Base-by-base conservation (phyloP, 208 protist species). In the Crithidia sp. region DNA sequence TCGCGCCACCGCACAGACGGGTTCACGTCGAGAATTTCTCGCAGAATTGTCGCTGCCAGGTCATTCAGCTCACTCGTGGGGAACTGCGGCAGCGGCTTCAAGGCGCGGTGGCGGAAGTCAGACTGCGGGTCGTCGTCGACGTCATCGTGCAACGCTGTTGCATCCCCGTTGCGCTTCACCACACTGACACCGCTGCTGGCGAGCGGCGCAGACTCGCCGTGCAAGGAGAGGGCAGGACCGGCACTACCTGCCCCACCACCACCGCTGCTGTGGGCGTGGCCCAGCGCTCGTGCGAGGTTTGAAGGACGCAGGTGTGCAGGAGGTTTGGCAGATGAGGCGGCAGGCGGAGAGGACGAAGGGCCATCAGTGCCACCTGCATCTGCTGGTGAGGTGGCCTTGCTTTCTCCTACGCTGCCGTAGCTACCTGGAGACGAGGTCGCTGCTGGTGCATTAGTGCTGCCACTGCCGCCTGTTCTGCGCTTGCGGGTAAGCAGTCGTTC, bases 21-120 rank as follows among this genome's bases (percentile, higher is more conserved):
- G 71, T 95, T 91, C n/a, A 87, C 85, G 62, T 96, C 91, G 14
- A 97, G 80, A 28, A 97, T 96, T 39, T 97, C 93, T 8, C 91
- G 89, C 74, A 90, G 77, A 54, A 97, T 94, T 5, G 76, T 89
- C 43, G 82, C 82, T 14, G 91, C 91, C 14, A 97, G 74, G 36
- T 97, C 92, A 55, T 77, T 86, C 41, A 94, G 78, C 63, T 97
- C 92, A 37, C n/a, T 76, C 3, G 88, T 88, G 12, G 85, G 76
- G 65, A 95, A 95, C 44, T 78, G 74, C n/a, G 92, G 92, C 60
- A 95, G 76, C 39, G 92, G 90, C 76, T 91, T 91, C 60, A 94
- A 75, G 7, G 77, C 77, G 5, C 86, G 82, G 14, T 87, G 85
- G 66, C 79, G 82, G 56, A 90, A 87, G 44, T 65, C 67, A 0